Base-by-base conservation (phyloP, 2,329 filamentous ascomycete genomes). In the Didymella lethalis region DNA sequence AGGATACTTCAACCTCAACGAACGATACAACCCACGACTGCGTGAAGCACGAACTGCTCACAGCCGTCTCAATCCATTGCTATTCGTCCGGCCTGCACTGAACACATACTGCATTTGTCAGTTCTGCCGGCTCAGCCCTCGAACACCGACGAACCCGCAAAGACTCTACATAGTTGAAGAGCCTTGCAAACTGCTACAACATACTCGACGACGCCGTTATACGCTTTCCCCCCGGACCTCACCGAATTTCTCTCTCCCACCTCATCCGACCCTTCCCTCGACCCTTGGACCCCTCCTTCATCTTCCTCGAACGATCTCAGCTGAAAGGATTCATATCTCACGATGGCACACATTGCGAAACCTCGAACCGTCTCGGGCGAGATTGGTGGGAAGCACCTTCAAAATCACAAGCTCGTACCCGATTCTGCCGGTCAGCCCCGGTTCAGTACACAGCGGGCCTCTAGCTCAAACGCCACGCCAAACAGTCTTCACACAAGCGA, bases 1-100 rank as follows among this genome's bases (percentile, higher is more conserved):
- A 88, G 83, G 89, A 92, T 67, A 82, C 82, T 84, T 84, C 83
- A 85, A 86, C 84, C 75, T 77, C 73, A 66, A 75, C 76, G 76
- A 78, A 78, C 74, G 75, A 78, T 76, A 72, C 69, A 75, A 71
- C 65, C 60, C 65, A 68, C 71, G 70, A 76, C 68, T 74, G 72
- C 69, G 66, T 66, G 64, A 66, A 74, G 75, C 72, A 70, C 56
- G 48, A 49, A 55, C 64, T 74, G 73, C 73, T 64, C 67, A 66
- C 71, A 67, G 49, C 68, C 66, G 66, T 68, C 63, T 64, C 61
- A 66, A 68, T 54, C 68, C 74, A 70, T 72, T 67, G 68, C 51
- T 59, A 54, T 61, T 73, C 72, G 70, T 72, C 72, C 59, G 55
- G 65, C 70, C 71, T 76, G 72, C 69, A 64, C 62, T 64, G 63